These are phyloP conservation scores for Yarrowia divulgata DNA, from an alignment of 805 yeast species.

Conservation along the genomic window DNA sequence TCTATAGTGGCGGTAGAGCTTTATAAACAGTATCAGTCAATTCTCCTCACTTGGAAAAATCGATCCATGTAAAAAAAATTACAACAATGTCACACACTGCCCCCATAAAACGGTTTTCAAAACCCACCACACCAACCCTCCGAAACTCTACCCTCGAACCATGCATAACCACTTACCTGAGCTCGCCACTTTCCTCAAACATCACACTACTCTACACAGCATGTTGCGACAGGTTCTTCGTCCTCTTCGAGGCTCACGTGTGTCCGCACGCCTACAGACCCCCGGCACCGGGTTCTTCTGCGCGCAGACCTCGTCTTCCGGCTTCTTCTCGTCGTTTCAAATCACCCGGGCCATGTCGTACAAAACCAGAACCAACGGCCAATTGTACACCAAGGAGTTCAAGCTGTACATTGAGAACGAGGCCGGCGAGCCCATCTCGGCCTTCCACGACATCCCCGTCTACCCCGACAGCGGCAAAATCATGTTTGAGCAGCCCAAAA, in stretches of 20 bases:
- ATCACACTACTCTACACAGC: not conserved
- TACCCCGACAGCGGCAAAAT: conserved; percentile 83
- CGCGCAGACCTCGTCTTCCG: conserved; percentile 6
- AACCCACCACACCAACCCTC: not conserved
- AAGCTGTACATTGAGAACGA: conserved; percentile 80
- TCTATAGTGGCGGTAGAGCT: not conserved
- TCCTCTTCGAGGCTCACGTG: not conserved
- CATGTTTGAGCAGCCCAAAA: conserved; percentile 8
- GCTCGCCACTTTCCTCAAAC: not conserved
- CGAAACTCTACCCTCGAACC: no score
- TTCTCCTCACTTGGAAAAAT: no score
- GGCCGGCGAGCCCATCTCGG: conserved; percentile 69
- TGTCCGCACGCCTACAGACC: not conserved
- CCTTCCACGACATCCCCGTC: conserved; percentile 83
- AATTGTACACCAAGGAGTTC: conserved; percentile 83
- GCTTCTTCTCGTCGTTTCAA: conserved; percentile 18
- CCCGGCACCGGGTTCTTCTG: conserved; percentile 14
- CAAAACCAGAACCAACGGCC: conserved; percentile 84
- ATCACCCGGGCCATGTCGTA: conserved; percentile 52
- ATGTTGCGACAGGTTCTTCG: conserved; percentile 8
- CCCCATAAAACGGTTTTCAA: not conserved
- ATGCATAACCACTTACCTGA: not conserved
- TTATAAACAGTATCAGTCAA: no score
- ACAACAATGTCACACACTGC: no score
- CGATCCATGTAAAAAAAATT: no score